These are phyloP conservation scores for Capsicum baccatum DNA, from an alignment of 257 asterid species.

Conservation along the genomic window DNA sequence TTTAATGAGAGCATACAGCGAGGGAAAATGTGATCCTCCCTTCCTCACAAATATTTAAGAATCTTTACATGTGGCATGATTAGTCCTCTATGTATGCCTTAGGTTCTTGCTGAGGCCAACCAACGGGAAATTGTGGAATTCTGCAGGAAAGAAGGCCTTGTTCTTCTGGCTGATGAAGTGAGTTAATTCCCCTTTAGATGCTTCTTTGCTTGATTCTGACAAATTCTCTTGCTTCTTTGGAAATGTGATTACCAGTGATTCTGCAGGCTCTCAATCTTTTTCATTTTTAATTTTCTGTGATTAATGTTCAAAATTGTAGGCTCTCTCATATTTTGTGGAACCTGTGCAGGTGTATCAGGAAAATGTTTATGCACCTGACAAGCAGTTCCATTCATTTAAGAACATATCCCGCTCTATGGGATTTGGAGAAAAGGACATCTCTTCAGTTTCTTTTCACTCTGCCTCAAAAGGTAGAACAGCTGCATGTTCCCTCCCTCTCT, in stretches of 20 bases:
- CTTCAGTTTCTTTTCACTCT: conserved; percentile 92
- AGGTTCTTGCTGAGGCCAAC: conserved; percentile 71
- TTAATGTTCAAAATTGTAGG: conserved; percentile 2
- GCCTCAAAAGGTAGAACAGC: conserved; percentile 74
- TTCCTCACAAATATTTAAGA: background rate
- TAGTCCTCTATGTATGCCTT: background rate
- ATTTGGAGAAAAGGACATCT: conserved; percentile 79
- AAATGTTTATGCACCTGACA: conserved; percentile 84
- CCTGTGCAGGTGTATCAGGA: conserved; percentile 85
- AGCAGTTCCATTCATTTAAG: conserved; percentile 91
- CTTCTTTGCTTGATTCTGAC: conserved; percentile 9
- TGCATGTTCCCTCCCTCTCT: background rate
- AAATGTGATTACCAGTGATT: background rate
- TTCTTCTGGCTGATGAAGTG: conserved; percentile 99
- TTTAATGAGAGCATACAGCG: background rate
- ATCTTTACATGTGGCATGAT: conserved; percentile 4
- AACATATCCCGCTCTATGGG: conserved; percentile 80
- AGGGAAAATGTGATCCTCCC: background rate
- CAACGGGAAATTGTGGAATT: conserved; percentile 83
- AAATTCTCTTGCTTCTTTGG: background rate
- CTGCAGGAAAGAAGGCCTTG: conserved; percentile 95
- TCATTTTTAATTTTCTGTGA: background rate
- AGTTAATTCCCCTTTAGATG: conserved; percentile 26
- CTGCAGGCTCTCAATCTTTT: background rate
- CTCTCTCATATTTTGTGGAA: conserved; percentile 19